phyloP scores from a whole-genome alignment of 75 land plant genomes.

The Cupressus sempervirens region DNA sequence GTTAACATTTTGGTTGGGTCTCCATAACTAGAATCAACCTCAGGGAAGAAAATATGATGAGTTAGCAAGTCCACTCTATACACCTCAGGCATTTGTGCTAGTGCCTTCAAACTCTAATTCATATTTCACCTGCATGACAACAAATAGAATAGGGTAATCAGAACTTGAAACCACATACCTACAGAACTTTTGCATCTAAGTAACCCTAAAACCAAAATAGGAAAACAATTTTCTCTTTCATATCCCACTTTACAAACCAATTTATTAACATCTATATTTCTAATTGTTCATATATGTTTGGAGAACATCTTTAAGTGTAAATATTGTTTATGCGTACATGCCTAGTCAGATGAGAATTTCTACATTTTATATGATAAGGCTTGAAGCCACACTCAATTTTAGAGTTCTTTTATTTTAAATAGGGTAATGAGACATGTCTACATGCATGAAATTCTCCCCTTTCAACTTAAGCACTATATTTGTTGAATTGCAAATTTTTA shows the following conservation, averaged over 20 bases:
- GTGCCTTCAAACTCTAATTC: slow-evolving; percentile 50
- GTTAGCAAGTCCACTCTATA: slow-evolving; percentile 54
- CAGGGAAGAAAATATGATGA: slow-evolving; percentile 43
- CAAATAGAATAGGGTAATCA: neutral
- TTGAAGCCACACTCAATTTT: neutral
- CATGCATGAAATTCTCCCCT: no score
- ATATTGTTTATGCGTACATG: neutral
- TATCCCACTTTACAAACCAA: neutral
- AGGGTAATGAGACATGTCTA: neutral
- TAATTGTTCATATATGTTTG: neutral
- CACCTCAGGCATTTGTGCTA: slow-evolving; percentile 53
- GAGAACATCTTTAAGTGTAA: neutral
- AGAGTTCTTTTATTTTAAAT: neutral
- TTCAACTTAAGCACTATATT: neutral
- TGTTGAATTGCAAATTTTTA: neutral
- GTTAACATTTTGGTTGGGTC: slow-evolving; percentile 55
- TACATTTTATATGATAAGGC: neutral
- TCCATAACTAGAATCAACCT: slow-evolving; percentile 56
- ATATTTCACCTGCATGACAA: slow-evolving; percentile 41
- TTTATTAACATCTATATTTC: neutral
- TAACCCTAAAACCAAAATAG: neutral
- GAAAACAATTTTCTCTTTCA: neutral
- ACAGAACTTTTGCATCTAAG: neutral
- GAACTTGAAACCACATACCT: neutral
- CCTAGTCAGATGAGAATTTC: neutral